A percentile compares a stretch with the other conserved stretches of the same genome.
Evolutionary conservation across 2,329 filamentous ascomycete genomes (phyloP).

Genomic region (Apiospora rasikravindrae): DNA sequence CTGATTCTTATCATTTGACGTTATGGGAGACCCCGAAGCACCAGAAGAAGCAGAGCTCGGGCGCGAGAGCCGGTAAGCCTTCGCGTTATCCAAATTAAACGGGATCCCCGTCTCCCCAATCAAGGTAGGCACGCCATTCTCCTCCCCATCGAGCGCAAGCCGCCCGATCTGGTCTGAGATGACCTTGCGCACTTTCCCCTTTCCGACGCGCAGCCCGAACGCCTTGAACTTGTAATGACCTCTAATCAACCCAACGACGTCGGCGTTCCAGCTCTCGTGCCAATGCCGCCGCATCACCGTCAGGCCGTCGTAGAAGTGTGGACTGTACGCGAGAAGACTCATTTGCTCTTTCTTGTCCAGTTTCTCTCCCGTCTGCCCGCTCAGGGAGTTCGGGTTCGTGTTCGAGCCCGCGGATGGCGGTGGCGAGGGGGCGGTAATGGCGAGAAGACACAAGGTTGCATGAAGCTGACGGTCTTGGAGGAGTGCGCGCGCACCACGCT

Average conservation of each 20-base stretch:
- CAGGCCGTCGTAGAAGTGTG: slow-evolving; percentile 34
- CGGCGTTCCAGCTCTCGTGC: slow-evolving; percentile 33
- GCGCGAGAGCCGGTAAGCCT: slow-evolving; percentile 24
- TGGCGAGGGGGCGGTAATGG: slow-evolving; percentile 25
- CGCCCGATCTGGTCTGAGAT: slow-evolving; percentile 30
- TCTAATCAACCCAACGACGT: slow-evolving; percentile 31
- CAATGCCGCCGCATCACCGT: slow-evolving; percentile 33
- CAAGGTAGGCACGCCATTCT: slow-evolving; percentile 22
- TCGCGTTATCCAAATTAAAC: slow-evolving; percentile 29
- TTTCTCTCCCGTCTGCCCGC: slow-evolving; percentile 13
- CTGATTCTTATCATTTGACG: background rate
- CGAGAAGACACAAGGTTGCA: slow-evolving; percentile 31
- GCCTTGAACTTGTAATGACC: slow-evolving; percentile 30
- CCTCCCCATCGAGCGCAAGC: slow-evolving; percentile 25
- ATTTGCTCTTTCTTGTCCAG: background rate
- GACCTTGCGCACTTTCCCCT: slow-evolving; percentile 27
- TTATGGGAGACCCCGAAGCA: background rate
- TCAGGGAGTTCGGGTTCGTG: background rate
- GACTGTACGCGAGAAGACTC: slow-evolving; percentile 28
- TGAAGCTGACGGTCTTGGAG: slow-evolving; percentile 25
- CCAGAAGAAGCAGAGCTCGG: background rate
- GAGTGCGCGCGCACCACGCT: slow-evolving; percentile 25
- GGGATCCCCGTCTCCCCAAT: slow-evolving; percentile 34
- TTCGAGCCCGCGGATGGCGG: background rate
- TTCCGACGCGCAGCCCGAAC: slow-evolving; percentile 29